phyloP scores from a whole-genome alignment of 2,329 filamentous ascomycete species.

The Fusarium neocosmosporiellum region DNA sequence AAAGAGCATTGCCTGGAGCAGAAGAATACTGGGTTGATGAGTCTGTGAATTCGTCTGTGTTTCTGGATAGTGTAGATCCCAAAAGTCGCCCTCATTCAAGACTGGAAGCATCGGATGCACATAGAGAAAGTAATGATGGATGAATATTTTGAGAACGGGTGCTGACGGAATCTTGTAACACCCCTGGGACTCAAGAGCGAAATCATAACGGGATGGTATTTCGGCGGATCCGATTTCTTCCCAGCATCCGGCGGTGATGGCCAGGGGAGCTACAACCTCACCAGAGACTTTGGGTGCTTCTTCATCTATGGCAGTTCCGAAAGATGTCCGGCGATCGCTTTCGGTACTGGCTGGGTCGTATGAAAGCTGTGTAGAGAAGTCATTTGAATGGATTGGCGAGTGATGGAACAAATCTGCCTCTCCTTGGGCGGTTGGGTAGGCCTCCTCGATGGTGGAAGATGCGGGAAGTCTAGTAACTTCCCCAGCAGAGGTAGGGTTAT shows the following conservation, averaged over 20 bases:
- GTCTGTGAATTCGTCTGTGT: background rate
- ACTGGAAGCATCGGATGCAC: background rate
- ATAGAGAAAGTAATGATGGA: background rate
- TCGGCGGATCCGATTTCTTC: background rate
- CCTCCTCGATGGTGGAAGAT: background rate
- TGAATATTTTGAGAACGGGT: background rate
- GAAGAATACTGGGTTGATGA: background rate
- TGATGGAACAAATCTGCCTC: background rate
- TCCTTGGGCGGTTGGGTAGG: background rate
- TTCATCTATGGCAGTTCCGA: background rate
- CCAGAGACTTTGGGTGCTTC: background rate
- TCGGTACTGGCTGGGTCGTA: background rate
- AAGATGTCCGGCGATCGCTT: background rate
- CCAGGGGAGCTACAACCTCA: accelerated
- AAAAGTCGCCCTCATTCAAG: background rate
- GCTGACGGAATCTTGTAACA: background rate
- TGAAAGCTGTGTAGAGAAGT: background rate
- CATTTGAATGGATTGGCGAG: background rate
- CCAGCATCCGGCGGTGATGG: background rate
- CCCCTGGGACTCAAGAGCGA: background rate
- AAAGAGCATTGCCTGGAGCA: background rate
- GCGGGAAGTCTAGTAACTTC: background rate
- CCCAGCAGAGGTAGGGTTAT: background rate
- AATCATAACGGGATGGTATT: background rate
- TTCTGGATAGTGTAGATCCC: background rate